These are phyloP conservation scores for Carex littledalei DNA, from an alignment of 176 grass and related monocot species.

Conservation along the genomic window DNA sequence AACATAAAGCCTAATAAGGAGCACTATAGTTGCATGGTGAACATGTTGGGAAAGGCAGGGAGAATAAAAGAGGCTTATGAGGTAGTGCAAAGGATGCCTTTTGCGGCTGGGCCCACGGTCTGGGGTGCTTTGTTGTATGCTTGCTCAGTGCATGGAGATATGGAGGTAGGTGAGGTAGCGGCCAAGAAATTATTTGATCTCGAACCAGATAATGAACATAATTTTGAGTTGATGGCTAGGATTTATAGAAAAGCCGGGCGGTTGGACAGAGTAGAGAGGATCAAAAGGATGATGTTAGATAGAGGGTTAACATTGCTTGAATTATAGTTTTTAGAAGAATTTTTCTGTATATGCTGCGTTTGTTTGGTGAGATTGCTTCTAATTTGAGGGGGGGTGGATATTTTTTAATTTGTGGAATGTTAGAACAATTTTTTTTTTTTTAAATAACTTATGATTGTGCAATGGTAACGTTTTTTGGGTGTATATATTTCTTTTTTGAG, in stretches of 20 bases:
- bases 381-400: neutral
- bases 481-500: neutral
- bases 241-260: constrained; percentile 26
- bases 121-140: constrained; percentile 44
- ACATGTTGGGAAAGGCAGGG: constrained; percentile 52
- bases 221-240: constrained; percentile 31
- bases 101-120: constrained; percentile 21
- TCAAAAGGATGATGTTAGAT: constrained; percentile 37
- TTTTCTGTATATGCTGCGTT: neutral
- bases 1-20: constrained; percentile 34
- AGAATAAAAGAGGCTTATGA: constrained; percentile 37
- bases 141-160: constrained; percentile 30
- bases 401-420: neutral
- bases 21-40: constrained; percentile 39
- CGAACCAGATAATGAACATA: constrained; percentile 39
- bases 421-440: neutral
- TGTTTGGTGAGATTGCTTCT: neutral
- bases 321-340: neutral
- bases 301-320: constrained; percentile 25
- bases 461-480: neutral
- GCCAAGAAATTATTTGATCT: constrained; percentile 34
- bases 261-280: constrained; percentile 22
- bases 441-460: too few species aligned
- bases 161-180: constrained; percentile 17
- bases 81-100: constrained; percentile 23